phyloP scores from a whole-genome alignment of 208 protist genomes.

The Naegleria fowleri region DNA sequence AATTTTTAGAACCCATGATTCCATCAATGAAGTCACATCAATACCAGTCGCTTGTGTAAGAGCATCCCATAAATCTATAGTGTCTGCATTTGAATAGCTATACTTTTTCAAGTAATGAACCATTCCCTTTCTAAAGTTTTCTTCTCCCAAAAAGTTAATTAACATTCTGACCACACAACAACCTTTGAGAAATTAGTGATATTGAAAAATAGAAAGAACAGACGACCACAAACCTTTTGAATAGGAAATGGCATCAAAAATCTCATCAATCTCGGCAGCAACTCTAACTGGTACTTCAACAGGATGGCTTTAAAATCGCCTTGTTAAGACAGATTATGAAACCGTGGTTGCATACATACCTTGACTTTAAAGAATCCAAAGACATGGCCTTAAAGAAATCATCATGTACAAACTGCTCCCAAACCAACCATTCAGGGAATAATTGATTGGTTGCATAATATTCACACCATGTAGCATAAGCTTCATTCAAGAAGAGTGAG shows the following conservation, averaged over 20 bases:
- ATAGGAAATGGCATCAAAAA: conserved; percentile 79
- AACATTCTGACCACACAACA: conserved; percentile 72
- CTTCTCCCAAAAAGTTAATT: conserved; percentile 66
- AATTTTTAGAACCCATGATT: not conserved
- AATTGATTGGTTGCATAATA: conserved; percentile 62
- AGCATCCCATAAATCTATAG: conserved; percentile 71
- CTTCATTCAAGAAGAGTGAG: conserved; percentile 96
- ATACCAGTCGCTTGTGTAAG: conserved; percentile 58
- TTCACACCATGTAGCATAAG: conserved; percentile 81
- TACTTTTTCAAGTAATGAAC: conserved; percentile 66
- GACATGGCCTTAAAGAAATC: conserved; percentile 61
- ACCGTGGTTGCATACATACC: conserved; percentile 23
- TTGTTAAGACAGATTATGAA: too few species aligned
- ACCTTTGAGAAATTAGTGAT: too few species aligned
- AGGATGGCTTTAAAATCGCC: conserved; percentile 57
- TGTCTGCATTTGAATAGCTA: conserved; percentile 62
- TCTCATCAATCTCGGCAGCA: conserved; percentile 76
- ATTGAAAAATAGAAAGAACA: not conserved
- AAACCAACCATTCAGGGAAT: conserved; percentile 69
- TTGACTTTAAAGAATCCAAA: conserved; percentile 67
- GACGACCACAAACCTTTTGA: not conserved
- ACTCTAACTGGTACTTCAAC: conserved; percentile 74
- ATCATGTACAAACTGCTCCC: conserved; percentile 61
- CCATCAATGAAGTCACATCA: conserved; percentile 45
- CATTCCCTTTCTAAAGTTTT: conserved; percentile 65